Base-by-base conservation (phyloP, 2,329 filamentous ascomycete species). In the Tolypocladium endophyticum region DNA sequence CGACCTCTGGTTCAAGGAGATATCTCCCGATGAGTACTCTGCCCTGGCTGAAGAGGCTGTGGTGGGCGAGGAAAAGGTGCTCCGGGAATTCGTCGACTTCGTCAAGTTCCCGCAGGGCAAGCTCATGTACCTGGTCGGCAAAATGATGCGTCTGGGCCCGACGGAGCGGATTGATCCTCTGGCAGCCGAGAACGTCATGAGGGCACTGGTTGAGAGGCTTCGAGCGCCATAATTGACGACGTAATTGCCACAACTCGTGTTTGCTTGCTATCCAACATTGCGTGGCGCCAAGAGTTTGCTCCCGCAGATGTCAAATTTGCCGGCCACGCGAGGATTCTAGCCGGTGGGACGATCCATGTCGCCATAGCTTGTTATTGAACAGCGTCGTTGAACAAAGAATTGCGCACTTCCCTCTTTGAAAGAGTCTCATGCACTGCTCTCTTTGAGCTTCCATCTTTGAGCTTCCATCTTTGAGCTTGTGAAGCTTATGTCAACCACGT, bases 91-190 rank as follows among this genome's bases (percentile, higher is more conserved):
- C 61, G 61, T 71, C 43, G 62, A 68, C 39, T 76, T 74, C 58
- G 73, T 73, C 45, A 73, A 73, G 57, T 82, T 79, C 60, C 82
- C 82, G 0, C 75, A 81, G 60, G 82, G 83, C 0, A 85, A 84
- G 71, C 75, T 85, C 54, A 84, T 84, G 81, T 85, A 79, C 64
- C 72, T 85, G 2, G 78, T 85, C 6, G 83, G 83, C 25, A 82
- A 79, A 70, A 81, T 86, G 79, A 79, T 86, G 73, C 74, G 76
- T 5, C 65, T 77, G 1, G 83, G 82, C 0, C 76, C 77, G 3
- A 77, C 82, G 53, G 81, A 83, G 67, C 73, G 79, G 35, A 83
- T 84, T 61, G 78, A 84, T 58, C 82, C 83, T 1, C 70, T 70
- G 30, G 77, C 71, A 35, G 82, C 81, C 0, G 79, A 84, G 69